Evolutionary conservation across 805 yeast species (phyloP), one percentile per base, ranked within the genome.

Genomic region (Yamadazyma sp.): DNA sequence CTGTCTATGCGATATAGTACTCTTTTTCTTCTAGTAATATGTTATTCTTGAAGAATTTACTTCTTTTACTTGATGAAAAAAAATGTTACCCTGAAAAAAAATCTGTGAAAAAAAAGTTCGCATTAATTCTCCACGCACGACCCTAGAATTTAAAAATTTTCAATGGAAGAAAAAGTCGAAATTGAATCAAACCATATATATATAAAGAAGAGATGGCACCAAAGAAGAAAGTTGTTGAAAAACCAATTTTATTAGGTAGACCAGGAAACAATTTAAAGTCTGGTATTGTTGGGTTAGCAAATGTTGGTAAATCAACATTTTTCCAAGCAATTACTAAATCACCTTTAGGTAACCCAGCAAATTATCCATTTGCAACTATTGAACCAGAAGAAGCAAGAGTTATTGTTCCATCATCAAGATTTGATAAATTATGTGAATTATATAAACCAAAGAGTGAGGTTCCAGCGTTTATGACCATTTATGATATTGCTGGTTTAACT

Each of bases 211-310:
- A 62, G 42, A 82, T 82, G 89, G 83, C 88, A 45, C 88, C 88
- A 63, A 82, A 82, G 69, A 74, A 70, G 63, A 78, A 62, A 44
- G 78, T 40, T 41, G 62, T 68, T 56, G 88, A 81, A 56, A 78
- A 80, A 55, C 85, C 84, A 56, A 70, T 86, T 62, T 7, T 37
- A 28, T 32, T 86, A 50, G 95, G 95, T 47, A 82, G 95, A 62
- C 94, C 94, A 58, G 70, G 73, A 45, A 62, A 62, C 44, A 62
- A 62, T 47, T 58, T 62, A 43, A 60, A 60, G 45, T 56, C 66
- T n/a, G 98, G 98, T 54, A 89, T 44, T 21, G 80, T 69, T 35
- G 82, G 84, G 1, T 65, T 81, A 20, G 87, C 88, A 27, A 81
- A 81, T 50, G 87, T 68, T 16, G 73, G 73, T 16, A 68, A 68